Conservation (phyloP, 2,329 filamentous ascomycete genomes). For the Fusarium succisae region DNA sequence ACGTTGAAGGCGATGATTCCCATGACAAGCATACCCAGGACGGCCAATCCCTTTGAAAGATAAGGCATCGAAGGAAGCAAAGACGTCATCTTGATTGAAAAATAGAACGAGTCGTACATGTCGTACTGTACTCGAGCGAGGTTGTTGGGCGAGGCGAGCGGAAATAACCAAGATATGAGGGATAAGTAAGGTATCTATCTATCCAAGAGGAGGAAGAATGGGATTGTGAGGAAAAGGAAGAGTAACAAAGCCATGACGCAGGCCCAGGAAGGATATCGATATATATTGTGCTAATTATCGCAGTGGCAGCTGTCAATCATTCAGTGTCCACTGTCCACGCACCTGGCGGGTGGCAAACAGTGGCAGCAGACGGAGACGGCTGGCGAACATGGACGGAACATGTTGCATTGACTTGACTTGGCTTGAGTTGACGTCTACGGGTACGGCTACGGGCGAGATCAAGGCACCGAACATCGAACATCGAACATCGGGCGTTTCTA, state of each 20-base stretch:
- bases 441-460: not conserved
- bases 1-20: constrained; percentile 27
- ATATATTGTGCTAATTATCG: not conserved
- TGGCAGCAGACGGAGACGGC: not conserved
- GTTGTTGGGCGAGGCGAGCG: not conserved
- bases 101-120: not conserved
- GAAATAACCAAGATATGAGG: not conserved
- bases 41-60: not conserved
- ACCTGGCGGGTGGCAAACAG: constrained; percentile 14
- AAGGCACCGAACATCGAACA: not conserved
- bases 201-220: not conserved
- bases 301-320: not conserved
- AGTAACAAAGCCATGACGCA: not conserved
- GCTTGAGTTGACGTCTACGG: not conserved
- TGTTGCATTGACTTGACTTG: constrained; percentile 2
- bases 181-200: not conserved
- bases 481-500: not conserved
- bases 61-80: not conserved
- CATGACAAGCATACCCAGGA: not conserved
- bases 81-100: not conserved
- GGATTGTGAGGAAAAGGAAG: not conserved
- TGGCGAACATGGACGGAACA: not conserved
- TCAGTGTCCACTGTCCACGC: constrained; percentile 14
- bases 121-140: not conserved
- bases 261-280: not conserved